Evolutionary conservation across 2,329 filamentous ascomycete genomes (phyloP).

Genomic region (Phialophora chinensis): DNA sequence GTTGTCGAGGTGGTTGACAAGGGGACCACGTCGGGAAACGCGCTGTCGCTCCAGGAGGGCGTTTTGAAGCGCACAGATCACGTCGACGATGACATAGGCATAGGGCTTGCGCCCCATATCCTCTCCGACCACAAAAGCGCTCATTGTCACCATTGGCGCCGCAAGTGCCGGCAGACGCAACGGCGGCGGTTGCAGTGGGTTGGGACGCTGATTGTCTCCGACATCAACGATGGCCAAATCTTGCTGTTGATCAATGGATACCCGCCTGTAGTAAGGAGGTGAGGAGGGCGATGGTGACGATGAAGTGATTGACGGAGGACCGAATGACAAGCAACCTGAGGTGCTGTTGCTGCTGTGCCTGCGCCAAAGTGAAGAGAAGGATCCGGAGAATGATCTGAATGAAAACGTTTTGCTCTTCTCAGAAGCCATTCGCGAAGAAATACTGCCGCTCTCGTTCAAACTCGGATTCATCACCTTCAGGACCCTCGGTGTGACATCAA

Average conservation of each 20-base stretch:
- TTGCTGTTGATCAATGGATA: neutral
- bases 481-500: conserved; percentile 25
- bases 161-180: conserved; percentile 22
- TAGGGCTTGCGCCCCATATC: conserved; percentile 21
- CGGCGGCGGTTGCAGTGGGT: conserved; percentile 17
- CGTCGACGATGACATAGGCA: conserved; percentile 30
- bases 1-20: conserved; percentile 16
- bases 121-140: conserved; percentile 24
- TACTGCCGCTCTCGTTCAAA: conserved; percentile 12
- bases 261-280: conserved; percentile 3
- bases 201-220: neutral
- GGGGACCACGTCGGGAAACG: neutral
- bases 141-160: conserved; percentile 24
- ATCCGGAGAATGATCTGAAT: conserved; percentile 27
- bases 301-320: neutral
- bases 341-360: conserved; percentile 16
- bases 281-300: neutral
- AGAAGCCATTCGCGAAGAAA: conserved; percentile 11
- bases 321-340: conserved; percentile 14
- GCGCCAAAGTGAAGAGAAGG: conserved; percentile 29
- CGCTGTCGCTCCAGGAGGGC: conserved; percentile 10
- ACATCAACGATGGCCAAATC: neutral
- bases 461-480: conserved; percentile 21
- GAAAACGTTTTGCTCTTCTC: conserved; percentile 18
- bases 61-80: conserved; percentile 26